A percentile compares a stretch with the other conserved stretches of the same genome.
These are phyloP conservation scores for Madurella fahalii DNA, from an alignment of 2,329 filamentous ascomycete genomes.

Conservation along the genomic window DNA sequence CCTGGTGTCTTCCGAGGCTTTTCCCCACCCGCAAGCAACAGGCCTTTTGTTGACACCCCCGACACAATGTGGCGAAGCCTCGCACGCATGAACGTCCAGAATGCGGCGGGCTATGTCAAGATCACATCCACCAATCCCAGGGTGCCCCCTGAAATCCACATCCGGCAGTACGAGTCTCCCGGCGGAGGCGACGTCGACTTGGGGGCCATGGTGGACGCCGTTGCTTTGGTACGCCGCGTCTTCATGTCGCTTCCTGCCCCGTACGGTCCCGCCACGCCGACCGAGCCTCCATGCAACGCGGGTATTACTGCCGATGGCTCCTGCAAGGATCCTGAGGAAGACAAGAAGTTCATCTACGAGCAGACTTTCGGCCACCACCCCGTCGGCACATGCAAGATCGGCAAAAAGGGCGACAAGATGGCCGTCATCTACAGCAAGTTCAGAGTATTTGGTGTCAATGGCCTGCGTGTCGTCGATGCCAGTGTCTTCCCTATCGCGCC, in stretches of 20 bases:
- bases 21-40: constrained; percentile 6
- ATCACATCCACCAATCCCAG: constrained; percentile 56
- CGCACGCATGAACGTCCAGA: constrained; percentile 37
- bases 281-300: constrained; percentile 22
- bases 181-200: constrained; percentile 18
- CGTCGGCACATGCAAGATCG: constrained; percentile 53
- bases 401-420: constrained; percentile 48
- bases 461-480: constrained; percentile 59
- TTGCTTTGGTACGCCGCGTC: constrained; percentile 20
- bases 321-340: constrained; percentile 33
- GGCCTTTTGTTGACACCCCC: constrained; percentile 21
- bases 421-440: constrained; percentile 57
- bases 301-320: constrained; percentile 20
- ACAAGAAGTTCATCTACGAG: constrained; percentile 36
- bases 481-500: constrained; percentile 48
- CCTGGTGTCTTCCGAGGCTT: constrained; percentile 23
- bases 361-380: constrained; percentile 56
- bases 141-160: constrained; percentile 58
- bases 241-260: constrained; percentile 19
- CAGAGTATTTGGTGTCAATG: constrained; percentile 50
- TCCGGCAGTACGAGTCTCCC: constrained; percentile 43
- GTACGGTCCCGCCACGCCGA: constrained; percentile 20
- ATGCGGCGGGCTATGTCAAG: constrained; percentile 56
- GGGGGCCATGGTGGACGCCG: constrained; percentile 21
- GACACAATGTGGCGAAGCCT: constrained; percentile 41